Base-by-base conservation (phyloP, 345 rosid species). In the Moringa oleifera region DNA sequence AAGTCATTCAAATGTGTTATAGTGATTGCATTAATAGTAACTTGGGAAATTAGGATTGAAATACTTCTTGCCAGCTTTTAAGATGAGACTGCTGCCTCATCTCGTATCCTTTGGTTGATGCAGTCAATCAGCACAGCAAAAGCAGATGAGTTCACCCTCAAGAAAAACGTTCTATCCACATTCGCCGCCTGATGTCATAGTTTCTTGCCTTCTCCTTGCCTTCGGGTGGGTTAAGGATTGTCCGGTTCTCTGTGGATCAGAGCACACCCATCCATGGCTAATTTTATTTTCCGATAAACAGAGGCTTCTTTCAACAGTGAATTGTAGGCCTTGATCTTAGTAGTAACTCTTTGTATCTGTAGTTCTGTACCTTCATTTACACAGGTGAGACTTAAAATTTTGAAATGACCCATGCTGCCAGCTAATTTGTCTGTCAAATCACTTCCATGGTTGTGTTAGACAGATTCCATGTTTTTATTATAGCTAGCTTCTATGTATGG, bases 121-220 rank as follows among this genome's bases (percentile, higher is more conserved):
- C 90, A 88, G 99, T 76, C 99, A 2, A 83, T 95, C 68, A 91
- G 94, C 78, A 77, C 91, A 23, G 80, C 75, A 20, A 93, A 93
- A 79, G 91, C 85, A 18, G 98, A 90, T 47, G 96, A 90, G 58
- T 85, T 90, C 67, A 83, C 87, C 36, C 62, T 90, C 65, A 93
- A 90, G 89, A 90, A 75, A 76, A 93, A 88, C 58, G 81, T 93
- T 68, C 77, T 92, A 18, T 65, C 77, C 19, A 49, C 81, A 25
- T 87, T 82, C 37, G n/a, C n/a, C 55, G 80, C 77, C 25, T 77
- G 64, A 79, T 65, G 41, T 24, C 20, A 16, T 28, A 66, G 55
- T 8, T 69, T 47, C 17, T 23, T 51, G 61, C n/a, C n/a, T n/a
- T n/a, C n/a, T n/a, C 33, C 41, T 52, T 52, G 22, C 46, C 16